Evolutionary conservation across 2,329 filamentous ascomycete species (phyloP), one percentile per base, ranked within the genome.

Genomic region (Neonectria ditissima): DNA sequence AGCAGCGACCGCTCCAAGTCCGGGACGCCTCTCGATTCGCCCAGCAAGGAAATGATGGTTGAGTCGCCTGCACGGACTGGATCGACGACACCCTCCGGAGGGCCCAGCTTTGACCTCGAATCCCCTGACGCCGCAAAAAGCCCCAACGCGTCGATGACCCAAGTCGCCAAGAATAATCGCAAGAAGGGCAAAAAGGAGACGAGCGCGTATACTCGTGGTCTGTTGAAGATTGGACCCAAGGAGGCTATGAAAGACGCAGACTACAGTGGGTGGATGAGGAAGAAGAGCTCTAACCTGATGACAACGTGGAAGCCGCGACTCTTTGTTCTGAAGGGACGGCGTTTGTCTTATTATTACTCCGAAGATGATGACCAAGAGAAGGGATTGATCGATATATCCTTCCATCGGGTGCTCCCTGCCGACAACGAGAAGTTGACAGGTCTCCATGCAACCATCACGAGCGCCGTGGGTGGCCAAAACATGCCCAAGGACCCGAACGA

Each of bases 201-300:
- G 0, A 97, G 94, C 74, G 96, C 96, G 1, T 99, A 98, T 79
- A 92, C 90, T 18, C 91, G 92, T 30, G 96, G 96, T 0, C 81
- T 98, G 43, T 87, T 92, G 71, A 94, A 94, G 78, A 91, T 95
- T 64, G 82, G 87, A 0, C 96, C 96, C 0, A 84, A 89, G 59
- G 93, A 97, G 75, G 94, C 95, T 65, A 96, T 97, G 79, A 82
- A 89, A 65, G 89, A 89, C 65, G 95, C 93, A 59, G 95, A 99
- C 75, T 98, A 97, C 77, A 95, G 91, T 73, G 96, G 96, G 1
- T 99, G 96, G 96, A 99, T 99, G 96, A 98, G 96, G 84, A 99
- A 99, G 86, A 94, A 97, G 80, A 97, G 93, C 63, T 95, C 93
- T 1, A 96, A 95, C 74, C 84, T 98, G 34, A 97, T 99, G 91